Conservation (phyloP, 169 alveolate species). For the Perkinsus marinus region DNA sequence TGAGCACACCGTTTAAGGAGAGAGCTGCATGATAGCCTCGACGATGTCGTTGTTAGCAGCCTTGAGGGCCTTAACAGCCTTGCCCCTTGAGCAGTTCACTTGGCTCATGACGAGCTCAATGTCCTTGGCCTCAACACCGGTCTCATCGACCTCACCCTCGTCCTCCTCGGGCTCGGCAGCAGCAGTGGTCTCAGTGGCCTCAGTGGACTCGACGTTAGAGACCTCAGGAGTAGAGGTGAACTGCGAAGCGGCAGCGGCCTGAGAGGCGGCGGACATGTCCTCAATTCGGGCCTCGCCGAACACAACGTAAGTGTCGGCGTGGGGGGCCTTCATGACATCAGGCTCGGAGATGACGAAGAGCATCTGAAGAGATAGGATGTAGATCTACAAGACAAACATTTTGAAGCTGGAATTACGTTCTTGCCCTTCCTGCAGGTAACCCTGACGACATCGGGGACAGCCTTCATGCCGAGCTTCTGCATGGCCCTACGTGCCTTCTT, state of each 20-base stretch:
- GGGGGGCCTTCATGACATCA: slow-evolving; percentile 78
- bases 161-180: slow-evolving; percentile 2
- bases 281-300: slow-evolving; percentile 91
- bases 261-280: slow-evolving; percentile 38
- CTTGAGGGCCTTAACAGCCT: slow-evolving; percentile 65
- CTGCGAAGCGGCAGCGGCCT: neutral
- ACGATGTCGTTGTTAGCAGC: slow-evolving; percentile 64
- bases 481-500: slow-evolving; percentile 84
- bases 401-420: slow-evolving; percentile 15
- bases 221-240: neutral
- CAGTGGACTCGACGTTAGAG: neutral
- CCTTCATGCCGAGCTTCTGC: slow-evolving; percentile 75
- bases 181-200: neutral
- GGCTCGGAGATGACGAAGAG: slow-evolving; percentile 78
- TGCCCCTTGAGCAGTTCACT: slow-evolving; percentile 53
- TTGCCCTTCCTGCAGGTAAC: slow-evolving; percentile 79
- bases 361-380: slow-evolving; percentile 18
- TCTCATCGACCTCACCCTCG: slow-evolving; percentile 44
- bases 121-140: slow-evolving; percentile 57
- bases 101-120: slow-evolving; percentile 67
- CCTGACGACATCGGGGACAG: slow-evolving; percentile 71
- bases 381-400: neutral
- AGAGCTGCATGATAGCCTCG: slow-evolving; percentile 55
- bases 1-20: neutral
- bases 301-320: slow-evolving; percentile 79